Conservation (phyloP, 1,139 yeast genomes). For the Magnusiomyces clavatus region DNA sequence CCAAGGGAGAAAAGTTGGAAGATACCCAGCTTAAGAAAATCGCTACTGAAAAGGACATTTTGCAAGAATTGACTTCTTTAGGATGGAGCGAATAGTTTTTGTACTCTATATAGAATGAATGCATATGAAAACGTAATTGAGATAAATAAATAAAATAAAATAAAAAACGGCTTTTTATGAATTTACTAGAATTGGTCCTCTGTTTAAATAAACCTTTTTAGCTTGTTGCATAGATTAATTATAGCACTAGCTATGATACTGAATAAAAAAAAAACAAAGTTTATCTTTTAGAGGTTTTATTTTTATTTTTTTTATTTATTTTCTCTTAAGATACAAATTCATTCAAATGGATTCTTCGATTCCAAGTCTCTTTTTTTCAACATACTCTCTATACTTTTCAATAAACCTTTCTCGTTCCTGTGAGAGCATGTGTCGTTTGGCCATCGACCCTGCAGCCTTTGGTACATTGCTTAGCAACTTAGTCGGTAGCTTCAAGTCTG, state of each 20-base stretch:
- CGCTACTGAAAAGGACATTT: conserved; percentile 71
- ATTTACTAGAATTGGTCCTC: not conserved
- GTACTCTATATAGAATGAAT: too few relatives aligned
- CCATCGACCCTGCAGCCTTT: conserved; percentile 35
- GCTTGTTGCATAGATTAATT: too few relatives aligned
- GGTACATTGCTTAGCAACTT: conserved; percentile 32
- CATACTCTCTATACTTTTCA: conserved; percentile 28
- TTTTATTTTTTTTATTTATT: too few relatives aligned
- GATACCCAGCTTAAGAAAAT: conserved; percentile 90
- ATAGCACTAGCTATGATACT: too few relatives aligned
- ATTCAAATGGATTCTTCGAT: too few relatives aligned
- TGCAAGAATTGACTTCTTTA: conserved; percentile 59
- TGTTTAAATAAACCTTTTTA: too few relatives aligned
- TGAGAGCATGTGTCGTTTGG: conserved; percentile 33
- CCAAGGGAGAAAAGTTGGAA: conserved; percentile 76
- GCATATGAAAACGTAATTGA: too few relatives aligned
- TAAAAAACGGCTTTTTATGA: too few relatives aligned
- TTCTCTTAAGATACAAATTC: too few relatives aligned
- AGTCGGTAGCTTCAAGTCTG: conserved; percentile 30
- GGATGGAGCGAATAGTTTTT: conserved; percentile 62
- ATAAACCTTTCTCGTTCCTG: conserved; percentile 33
- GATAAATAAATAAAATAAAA: not conserved
- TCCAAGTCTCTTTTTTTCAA: conserved; percentile 20
- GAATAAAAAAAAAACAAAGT: too few relatives aligned
- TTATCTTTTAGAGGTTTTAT: too few relatives aligned